Base-by-base conservation (phyloP, 805 yeast species). In the Zygosaccharomyces kombuchaensis region DNA sequence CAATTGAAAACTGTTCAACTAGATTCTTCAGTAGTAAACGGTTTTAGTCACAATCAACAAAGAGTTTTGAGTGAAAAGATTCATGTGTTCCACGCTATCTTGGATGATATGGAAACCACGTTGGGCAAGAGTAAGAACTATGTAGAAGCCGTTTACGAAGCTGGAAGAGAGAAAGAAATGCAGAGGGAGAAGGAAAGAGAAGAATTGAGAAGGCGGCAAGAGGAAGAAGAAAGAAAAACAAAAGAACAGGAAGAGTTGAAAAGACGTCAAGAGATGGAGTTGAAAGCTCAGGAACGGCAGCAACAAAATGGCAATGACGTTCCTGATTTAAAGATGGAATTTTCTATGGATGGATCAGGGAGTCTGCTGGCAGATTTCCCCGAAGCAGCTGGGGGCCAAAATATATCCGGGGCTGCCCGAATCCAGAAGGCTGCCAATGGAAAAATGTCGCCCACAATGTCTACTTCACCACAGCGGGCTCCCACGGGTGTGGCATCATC, bases 1-100 rank as follows among this genome's bases (percentile, higher is more conserved):
- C 69, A 65, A 47, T 37, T 63, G 36, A 65, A 62, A 40, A 62
- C 66, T 2, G 62, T 63, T 12, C 66, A 62, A 41, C 42, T 62
- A 12, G 63, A 62, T 46, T 47, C 54, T 2, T 46, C 54, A 10
- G 51, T 60, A 7, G 51, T 55, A 2, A 54, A 52, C 34, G 68
- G 64, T 3, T 61, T 57, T 43, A 53, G 60, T 7, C 46, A 53
- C 27, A 43, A 47, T 6, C 67, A 64, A 46, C 60, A 60, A 39
- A 55, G 49, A 29, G 26, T 47, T 2, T 46, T 62, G 26, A 54
- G 56, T 21, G 67, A 63, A 13, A 59, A 56, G 29, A 53, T 65
- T 9, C 56, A 53, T 39, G 37, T 45, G 26, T 65, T 63, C 34
- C 65, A 65, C 41, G 49, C 60, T 2, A 54, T 63, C 10, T 44